These are phyloP conservation scores for Pyrenophora teres DNA, from an alignment of 2,329 filamentous ascomycete genomes.

Conservation along the genomic window DNA sequence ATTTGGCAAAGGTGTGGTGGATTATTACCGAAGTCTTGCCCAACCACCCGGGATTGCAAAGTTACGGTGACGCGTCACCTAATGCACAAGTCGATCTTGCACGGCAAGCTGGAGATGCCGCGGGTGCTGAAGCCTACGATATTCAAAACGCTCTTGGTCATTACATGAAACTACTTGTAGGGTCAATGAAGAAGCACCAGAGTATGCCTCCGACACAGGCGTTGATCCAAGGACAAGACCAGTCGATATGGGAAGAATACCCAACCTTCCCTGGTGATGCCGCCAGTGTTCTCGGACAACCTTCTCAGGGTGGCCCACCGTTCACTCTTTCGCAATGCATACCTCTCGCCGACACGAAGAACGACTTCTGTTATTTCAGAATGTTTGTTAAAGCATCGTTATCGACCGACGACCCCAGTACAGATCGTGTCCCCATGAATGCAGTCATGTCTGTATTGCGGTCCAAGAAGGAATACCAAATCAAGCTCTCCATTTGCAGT, in stretches of 20 bases:
- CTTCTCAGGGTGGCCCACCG: constrained; percentile 48
- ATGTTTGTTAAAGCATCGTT: constrained; percentile 76
- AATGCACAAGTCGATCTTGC: constrained; percentile 47
- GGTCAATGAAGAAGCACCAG: constrained; percentile 83
- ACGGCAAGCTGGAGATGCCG: constrained; percentile 51
- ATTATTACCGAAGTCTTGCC: constrained; percentile 58
- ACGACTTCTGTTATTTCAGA: constrained; percentile 78
- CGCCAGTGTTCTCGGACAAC: constrained; percentile 61
- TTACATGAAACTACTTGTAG: constrained; percentile 72
- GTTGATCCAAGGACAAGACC: constrained; percentile 78
- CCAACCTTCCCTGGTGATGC: constrained; percentile 74
- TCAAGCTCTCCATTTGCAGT: constrained; percentile 76
- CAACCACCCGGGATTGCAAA: constrained; percentile 38
- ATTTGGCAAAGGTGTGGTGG: constrained; percentile 86
- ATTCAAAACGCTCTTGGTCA: constrained; percentile 62
- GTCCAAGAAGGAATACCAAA: constrained; percentile 68
- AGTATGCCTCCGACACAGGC: constrained; percentile 69
- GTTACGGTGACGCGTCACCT: constrained; percentile 30
- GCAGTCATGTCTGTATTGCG: constrained; percentile 78
- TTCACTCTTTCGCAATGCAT: constrained; percentile 67
- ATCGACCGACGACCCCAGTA: constrained; percentile 70
- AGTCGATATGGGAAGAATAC: constrained; percentile 80
- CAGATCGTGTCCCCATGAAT: constrained; percentile 70
- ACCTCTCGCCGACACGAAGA: constrained; percentile 74
- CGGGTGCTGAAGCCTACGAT: constrained; percentile 54